phyloP scores from a whole-genome alignment of 192 early-diverging fungal species.

The Allomyces javanicus region DNA sequence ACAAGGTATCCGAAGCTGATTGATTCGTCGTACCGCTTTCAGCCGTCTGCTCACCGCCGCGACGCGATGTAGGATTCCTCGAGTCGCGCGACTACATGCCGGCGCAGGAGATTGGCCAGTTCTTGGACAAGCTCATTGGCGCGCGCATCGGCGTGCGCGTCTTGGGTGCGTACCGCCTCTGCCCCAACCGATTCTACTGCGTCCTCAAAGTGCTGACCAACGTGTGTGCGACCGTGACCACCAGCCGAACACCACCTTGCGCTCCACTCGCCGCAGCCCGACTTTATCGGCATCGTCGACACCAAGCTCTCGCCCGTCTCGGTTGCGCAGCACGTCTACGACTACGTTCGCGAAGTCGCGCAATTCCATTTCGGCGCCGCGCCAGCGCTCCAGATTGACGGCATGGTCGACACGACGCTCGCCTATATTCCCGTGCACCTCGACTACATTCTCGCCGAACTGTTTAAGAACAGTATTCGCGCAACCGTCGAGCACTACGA shows the following conservation, averaged over 20 bases:
- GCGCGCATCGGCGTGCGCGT: slow-evolving; percentile 81
- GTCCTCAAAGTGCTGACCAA: no score
- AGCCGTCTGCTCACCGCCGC: no score
- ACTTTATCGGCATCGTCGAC: slow-evolving; percentile 73
- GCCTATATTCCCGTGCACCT: slow-evolving; percentile 80
- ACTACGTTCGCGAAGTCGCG: slow-evolving; percentile 65
- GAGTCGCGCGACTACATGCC: slow-evolving; percentile 81
- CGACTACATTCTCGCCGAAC: slow-evolving; percentile 80
- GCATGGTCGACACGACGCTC: slow-evolving; percentile 26
- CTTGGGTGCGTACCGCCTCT: slow-evolving; percentile 14
- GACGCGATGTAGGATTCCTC: slow-evolving; percentile 39
- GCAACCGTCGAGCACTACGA: slow-evolving; percentile 60
- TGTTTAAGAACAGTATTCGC: slow-evolving; percentile 72
- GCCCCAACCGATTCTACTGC: no score
- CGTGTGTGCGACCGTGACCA: not conserved
- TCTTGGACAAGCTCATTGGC: slow-evolving; percentile 72
- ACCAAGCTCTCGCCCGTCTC: slow-evolving; percentile 42
- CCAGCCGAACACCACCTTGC: slow-evolving; percentile 70
- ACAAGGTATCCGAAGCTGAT: not conserved
- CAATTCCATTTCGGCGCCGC: slow-evolving; percentile 75
- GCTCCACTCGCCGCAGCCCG: slow-evolving; percentile 34
- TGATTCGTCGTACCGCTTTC: not conserved
- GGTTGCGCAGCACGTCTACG: slow-evolving; percentile 43
- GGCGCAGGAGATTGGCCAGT: slow-evolving; percentile 36
- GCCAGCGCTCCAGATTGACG: slow-evolving; percentile 49